A percentile compares a stretch with the other conserved stretches of the same genome.
These are phyloP conservation scores for Raddia distichophylla DNA, from an alignment of 176 grass and related monocot genomes.

Conservation along the genomic window DNA sequence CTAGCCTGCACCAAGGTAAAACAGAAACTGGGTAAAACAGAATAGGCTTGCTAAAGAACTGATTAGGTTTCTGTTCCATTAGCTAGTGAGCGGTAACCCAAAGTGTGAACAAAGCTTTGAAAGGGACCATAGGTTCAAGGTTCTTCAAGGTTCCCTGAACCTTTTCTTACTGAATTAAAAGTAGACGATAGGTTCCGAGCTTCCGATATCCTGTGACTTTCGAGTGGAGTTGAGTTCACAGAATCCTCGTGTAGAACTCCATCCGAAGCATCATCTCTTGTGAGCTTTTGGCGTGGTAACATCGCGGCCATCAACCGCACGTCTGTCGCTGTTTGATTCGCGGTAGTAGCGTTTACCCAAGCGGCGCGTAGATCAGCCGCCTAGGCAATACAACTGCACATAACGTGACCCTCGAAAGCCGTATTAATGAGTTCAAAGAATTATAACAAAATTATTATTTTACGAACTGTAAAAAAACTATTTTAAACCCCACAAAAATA, in stretches of 20 bases:
- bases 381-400: too few species aligned
- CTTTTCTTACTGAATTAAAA: neutral
- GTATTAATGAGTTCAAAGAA: too few species aligned
- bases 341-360: too few species aligned
- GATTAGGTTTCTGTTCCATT: neutral
- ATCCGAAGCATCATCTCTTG: neutral
- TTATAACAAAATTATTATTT: too few species aligned
- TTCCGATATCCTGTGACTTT: neutral
- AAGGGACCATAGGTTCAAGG: neutral
- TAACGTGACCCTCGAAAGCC: too few species aligned
- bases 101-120: neutral
- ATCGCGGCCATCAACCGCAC: neutral
- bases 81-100: neutral
- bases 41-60: neutral
- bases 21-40: neutral
- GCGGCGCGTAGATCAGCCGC: too few species aligned
- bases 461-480: too few species aligned
- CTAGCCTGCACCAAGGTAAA: neutral
- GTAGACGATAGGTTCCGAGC: neutral
- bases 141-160: neutral
- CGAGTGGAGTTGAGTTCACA: neutral
- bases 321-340: too few species aligned
- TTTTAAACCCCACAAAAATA: too few species aligned
- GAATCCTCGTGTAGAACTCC: slow-evolving; percentile 2
- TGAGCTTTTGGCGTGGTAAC: neutral